These are phyloP conservation scores for Fusarium sp. DNA, from an alignment of 2,329 filamentous ascomycete genomes.

Conservation along the genomic window DNA sequence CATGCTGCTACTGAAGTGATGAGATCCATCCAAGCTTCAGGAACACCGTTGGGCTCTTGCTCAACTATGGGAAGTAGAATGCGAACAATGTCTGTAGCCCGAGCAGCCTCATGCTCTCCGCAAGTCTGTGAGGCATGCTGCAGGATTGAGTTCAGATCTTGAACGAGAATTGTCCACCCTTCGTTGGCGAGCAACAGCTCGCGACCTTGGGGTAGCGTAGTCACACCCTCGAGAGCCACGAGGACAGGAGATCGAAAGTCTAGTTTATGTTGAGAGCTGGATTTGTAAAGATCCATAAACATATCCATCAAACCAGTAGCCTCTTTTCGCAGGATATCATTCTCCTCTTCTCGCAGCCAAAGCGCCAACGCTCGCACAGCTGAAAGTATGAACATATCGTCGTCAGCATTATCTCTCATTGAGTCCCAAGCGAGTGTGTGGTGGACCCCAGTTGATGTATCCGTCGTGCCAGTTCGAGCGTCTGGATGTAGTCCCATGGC, in stretches of 20 bases:
- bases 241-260: conserved; percentile 68
- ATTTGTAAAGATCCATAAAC: conserved; percentile 68
- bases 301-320: conserved; percentile 69
- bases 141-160: conserved; percentile 59
- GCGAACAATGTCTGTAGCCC: conserved; percentile 65
- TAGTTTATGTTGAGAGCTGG: conserved; percentile 47
- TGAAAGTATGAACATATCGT: conserved; percentile 68
- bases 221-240: conserved; percentile 67
- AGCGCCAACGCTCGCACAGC: conserved; percentile 66
- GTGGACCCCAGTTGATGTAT: conserved; percentile 56
- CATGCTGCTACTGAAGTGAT: conserved; percentile 62
- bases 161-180: conserved; percentile 63
- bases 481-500: conserved; percentile 68
- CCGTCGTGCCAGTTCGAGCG: conserved; percentile 56
- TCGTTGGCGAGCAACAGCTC: conserved; percentile 59
- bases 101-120: conserved; percentile 47
- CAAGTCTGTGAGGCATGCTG: conserved; percentile 41
- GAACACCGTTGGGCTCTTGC: conserved; percentile 52
- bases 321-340: conserved; percentile 64
- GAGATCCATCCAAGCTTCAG: conserved; percentile 66
- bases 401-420: conserved; percentile 55
- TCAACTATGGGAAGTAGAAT: conserved; percentile 64
- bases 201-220: conserved; percentile 58
- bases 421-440: conserved; percentile 68
- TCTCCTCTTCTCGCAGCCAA: conserved; percentile 77